Evolutionary conservation across 148 eudicot species (phyloP), one percentile per base, ranked within the genome.

Genomic region (Fallopia convolvulus): DNA sequence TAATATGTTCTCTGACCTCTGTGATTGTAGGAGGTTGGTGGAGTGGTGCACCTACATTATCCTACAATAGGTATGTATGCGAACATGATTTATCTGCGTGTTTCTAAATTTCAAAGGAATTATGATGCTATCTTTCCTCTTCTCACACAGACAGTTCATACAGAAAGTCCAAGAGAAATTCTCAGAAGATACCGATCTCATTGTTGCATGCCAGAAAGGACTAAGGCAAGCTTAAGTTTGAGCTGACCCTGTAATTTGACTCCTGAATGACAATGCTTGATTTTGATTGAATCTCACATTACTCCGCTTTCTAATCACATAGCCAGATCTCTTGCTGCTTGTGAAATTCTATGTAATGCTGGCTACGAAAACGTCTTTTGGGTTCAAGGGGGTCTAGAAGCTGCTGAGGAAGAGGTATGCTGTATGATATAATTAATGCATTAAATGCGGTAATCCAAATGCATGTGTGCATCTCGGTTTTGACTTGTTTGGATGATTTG

Each of bases 171-270:
- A 55, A 75, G 90, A 89, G 82, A 87, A 85, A 73, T 93, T 90
- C 80, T 80, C 94, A 14, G 81, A 90, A 80, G 97, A 95, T 71
- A 81, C 93, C 41, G 99, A 95, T 79, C 94, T 95, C 79, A 95
- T 95, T 80, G 91, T 95, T 80, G 94, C 97, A 23, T 95, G 97
- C 81, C 97, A 95, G 85, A 95, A 95, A 82, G 99, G 99, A 82
- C 85, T 95, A 79, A 95, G 97, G 97, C 91, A 39, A 68, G 72
- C 36, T 68, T 66, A 68, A 36, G 17, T 14, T 33, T 36, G 46
- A 68, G 15, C 17, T 23, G 44, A 39, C 36, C 72, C 4, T 2
- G 4, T 61, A 9, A 17, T 36, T 36, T 68, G 44, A 68, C 11
- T 68, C 21, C 17, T 15, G 42, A 68, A 36, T 1, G 36, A 66